phyloP scores from a whole-genome alignment of 2,329 filamentous ascomycete genomes.

The Stemphylium beticola region DNA sequence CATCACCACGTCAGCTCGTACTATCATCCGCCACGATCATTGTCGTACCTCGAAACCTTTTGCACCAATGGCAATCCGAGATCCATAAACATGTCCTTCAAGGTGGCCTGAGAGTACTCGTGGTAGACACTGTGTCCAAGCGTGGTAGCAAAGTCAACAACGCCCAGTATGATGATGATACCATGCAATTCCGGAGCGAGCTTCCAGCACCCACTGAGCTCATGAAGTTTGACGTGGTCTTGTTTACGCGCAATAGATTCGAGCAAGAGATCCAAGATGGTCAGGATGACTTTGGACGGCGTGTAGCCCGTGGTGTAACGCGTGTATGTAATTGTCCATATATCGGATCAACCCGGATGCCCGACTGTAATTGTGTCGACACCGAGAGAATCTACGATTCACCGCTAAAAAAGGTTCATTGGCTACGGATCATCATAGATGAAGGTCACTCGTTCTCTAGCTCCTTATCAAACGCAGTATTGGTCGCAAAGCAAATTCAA shows the following conservation, averaged over 20 bases:
- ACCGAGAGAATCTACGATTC: constrained; percentile 59
- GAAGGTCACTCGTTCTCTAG: constrained; percentile 88
- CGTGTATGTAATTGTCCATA: constrained; percentile 48
- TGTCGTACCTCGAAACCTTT: constrained; percentile 81
- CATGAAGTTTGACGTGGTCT: constrained; percentile 72
- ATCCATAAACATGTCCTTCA: constrained; percentile 75
- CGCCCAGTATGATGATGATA: constrained; percentile 10
- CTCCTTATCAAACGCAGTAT: constrained; percentile 64
- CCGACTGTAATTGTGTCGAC: constrained; percentile 54
- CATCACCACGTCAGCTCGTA: constrained; percentile 59
- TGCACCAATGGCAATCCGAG: constrained; percentile 83
- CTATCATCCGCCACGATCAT: constrained; percentile 75
- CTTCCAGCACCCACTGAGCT: constrained; percentile 67
- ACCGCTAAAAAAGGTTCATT: constrained; percentile 74
- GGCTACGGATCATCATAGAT: constrained; percentile 88
- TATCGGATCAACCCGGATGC: constrained; percentile 52
- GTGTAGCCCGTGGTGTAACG: constrained; percentile 28
- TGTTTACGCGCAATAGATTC: constrained; percentile 78
- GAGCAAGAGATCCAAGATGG: constrained; percentile 68
- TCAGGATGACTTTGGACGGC: constrained; percentile 54
- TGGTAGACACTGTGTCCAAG: constrained; percentile 57
- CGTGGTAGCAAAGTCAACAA: constrained; percentile 26
- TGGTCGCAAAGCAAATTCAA: constrained; percentile 60
- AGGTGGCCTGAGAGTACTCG: constrained; percentile 66
- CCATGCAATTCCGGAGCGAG: constrained; percentile 47